Percentiles rank a stretch among this genome's conserved stretches.
Evolutionary conservation across 495 filamentous ascomycete species (phyloP).

Genomic region (Letharia lupina): DNA sequence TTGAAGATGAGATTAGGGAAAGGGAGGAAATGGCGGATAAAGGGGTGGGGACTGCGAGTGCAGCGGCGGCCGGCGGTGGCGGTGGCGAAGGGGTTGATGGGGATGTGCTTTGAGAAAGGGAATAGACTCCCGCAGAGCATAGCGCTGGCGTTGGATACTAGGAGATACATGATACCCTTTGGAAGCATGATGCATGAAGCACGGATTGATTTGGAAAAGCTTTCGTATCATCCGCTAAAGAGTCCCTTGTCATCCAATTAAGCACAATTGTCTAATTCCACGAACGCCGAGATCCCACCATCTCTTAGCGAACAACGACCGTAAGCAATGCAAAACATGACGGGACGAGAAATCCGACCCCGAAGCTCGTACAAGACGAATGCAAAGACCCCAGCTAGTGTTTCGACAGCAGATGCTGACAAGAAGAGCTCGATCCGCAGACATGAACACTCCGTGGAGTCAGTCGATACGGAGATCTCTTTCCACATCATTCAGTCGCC

Average conservation of each 20-base stretch:
- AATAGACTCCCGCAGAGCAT: slow-evolving; percentile 30
- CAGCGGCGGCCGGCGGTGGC: slow-evolving; percentile 26
- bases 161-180: slow-evolving; percentile 16
- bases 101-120: slow-evolving; percentile 21
- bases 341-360: not conserved
- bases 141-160: slow-evolving; percentile 42
- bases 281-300: not conserved
- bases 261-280: not conserved
- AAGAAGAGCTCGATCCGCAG: slow-evolving; percentile 11
- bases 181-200: not conserved
- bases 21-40: slow-evolving; percentile 29
- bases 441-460: slow-evolving; percentile 18
- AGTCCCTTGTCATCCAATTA: not conserved
- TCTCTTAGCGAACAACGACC: not conserved
- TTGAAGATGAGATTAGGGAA: slow-evolving; percentile 64
- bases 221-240: slow-evolving; percentile 3
- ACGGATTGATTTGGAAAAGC: not conserved
- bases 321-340: not conserved
- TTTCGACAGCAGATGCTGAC: slow-evolving; percentile 4
- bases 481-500: not conserved
- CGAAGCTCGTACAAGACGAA: not conserved
- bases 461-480: slow-evolving; percentile 19
- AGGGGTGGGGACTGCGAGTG: slow-evolving; percentile 26
- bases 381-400: not conserved
- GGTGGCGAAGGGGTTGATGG: slow-evolving; percentile 12